A percentile compares a stretch with the other conserved stretches of the same genome.
Conservation (phyloP, 129 eudicot species). For the Glebionis coronaria region DNA sequence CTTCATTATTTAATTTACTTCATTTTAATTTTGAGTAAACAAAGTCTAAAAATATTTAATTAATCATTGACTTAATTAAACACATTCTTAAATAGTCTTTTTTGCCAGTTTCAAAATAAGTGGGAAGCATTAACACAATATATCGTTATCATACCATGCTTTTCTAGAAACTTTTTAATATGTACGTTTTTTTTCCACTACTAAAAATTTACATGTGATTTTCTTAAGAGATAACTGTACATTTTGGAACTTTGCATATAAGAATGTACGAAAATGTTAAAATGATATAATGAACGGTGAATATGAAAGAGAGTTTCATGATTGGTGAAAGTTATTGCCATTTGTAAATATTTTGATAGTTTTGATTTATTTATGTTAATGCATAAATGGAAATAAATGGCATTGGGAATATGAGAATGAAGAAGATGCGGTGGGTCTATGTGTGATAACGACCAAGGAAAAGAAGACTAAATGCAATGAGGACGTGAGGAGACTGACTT, state of each 20-base stretch:
- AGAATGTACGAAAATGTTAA: not conserved
- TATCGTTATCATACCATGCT: not conserved
- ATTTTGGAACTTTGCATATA: not conserved
- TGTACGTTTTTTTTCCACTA: not conserved
- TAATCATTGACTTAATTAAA: not conserved
- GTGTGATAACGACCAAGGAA: too few species aligned
- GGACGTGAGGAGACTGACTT: too few species aligned
- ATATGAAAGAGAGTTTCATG: too few species aligned
- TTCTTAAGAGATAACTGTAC: not conserved
- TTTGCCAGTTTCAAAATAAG: not conserved
- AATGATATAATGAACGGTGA: not conserved
- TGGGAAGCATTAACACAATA: not conserved
- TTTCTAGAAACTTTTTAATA: not conserved
- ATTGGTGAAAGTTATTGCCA: too few species aligned
- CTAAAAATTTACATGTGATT: not conserved
- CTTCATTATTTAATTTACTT: not conserved
- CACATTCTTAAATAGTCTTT: not conserved
- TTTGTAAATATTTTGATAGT: not conserved
- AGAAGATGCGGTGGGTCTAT: too few species aligned
- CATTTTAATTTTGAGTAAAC: not conserved
- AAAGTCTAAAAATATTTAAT: not conserved
- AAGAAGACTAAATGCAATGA: too few species aligned
- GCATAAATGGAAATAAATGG: not conserved
- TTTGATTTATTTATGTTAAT: not conserved
- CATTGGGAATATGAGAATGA: not conserved